phyloP scores from a whole-genome alignment of 192 early-diverging fungal genomes.

The Coemansia sp. region DNA sequence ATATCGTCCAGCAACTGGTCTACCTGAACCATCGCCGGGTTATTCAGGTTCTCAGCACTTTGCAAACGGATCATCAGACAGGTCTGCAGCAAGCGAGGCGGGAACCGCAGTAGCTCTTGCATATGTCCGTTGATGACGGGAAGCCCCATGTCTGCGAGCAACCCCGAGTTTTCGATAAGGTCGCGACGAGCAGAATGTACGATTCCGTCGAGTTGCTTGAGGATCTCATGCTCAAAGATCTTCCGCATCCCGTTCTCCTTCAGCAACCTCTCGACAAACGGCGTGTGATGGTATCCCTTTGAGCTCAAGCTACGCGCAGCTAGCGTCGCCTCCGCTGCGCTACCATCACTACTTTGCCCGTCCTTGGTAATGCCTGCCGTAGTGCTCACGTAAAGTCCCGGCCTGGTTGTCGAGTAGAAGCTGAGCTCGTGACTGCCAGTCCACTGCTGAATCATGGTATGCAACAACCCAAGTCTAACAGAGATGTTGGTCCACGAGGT shows the following conservation, averaged over 20 bases:
- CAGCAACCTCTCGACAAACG: slow-evolving; percentile 85
- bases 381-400: slow-evolving; percentile 20
- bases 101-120: slow-evolving; percentile 74
- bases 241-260: slow-evolving; percentile 80
- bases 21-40: slow-evolving; percentile 53
- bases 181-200: slow-evolving; percentile 67
- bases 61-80: slow-evolving; percentile 77
- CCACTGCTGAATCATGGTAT: slow-evolving; percentile 81
- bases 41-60: slow-evolving; percentile 56
- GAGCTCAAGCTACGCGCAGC: not conserved
- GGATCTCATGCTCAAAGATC: slow-evolving; percentile 73
- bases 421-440: slow-evolving; percentile 65
- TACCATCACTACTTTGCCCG: not conserved
- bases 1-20: slow-evolving; percentile 85
- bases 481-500: slow-evolving; percentile 78
- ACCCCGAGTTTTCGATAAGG: slow-evolving; percentile 68
- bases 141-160: slow-evolving; percentile 73
- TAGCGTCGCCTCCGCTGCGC: not conserved
- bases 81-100: slow-evolving; percentile 80
- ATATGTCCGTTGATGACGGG: slow-evolving; percentile 70
- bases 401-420: slow-evolving; percentile 27
- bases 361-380: slow-evolving; percentile 29
- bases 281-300: slow-evolving; percentile 50
- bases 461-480: slow-evolving; percentile 70
- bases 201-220: slow-evolving; percentile 64